Base-by-base conservation (phyloP, 768 basidiomycete genomes). In the Gelatoporia subvermispora region DNA sequence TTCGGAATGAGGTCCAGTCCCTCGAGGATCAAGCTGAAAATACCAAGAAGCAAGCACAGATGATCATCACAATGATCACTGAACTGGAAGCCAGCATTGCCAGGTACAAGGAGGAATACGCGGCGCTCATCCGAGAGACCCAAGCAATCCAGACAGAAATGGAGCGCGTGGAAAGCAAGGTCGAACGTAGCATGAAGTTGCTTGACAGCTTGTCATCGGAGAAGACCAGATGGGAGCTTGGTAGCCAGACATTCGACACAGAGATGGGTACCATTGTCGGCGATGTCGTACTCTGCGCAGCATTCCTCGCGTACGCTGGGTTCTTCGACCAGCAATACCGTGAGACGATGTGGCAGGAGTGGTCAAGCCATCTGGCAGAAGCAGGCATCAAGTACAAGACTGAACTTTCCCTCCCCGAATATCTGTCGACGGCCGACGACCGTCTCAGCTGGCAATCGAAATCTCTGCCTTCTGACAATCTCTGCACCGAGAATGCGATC, bases 231-330 rank as follows among this genome's bases (percentile, higher is more conserved):
- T 99, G 96, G 96, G 93, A 98, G 65, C 72, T 81, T 3, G 93
- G 93, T 28, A 97, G 94, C 66, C 83, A 85, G 43, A 93, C 93
- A 0, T 99, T 99, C 64, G 96, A 97, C 59, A 81, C 85, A 1
- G 95, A 98, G 67, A 98, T 98, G 95, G 88, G 91, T 64, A 99
- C 96, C 37, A 94, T 98, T 54, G 92, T 94, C 31, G 96, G 96
- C 21, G 95, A 99, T 64, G 94, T 97, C 39, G 70, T 99, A 24
- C 77, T 98, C 31, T 96, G 95, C 36, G 88, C 95, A 1, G 96
- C 91, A 0, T 98, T 97, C 81, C 69, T 98, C 50, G 94, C 96
- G 1, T 99, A 99, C 59, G 85, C 88, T 18, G 96, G 96, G 45
- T 98, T 93, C 81, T 99, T 98, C 65, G 96, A 99, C 65, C 96